phyloP scores from a whole-genome alignment of 208 protist species.

The Hexamita inflata region DNA sequence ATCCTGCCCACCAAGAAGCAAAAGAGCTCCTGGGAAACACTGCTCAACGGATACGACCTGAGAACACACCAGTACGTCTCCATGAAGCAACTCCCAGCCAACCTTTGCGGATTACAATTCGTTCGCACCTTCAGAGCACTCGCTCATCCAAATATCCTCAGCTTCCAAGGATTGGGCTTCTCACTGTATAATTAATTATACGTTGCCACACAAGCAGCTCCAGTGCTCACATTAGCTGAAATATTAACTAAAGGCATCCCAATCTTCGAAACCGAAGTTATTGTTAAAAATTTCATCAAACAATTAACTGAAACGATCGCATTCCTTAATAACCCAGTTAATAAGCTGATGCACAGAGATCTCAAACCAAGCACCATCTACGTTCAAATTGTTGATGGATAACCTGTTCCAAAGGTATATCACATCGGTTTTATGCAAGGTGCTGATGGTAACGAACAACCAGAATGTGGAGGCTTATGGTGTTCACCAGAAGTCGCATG shows the following conservation, averaged over 20 bases:
- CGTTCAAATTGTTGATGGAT: neutral
- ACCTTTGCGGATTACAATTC: slow-evolving; percentile 8
- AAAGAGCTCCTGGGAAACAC: neutral
- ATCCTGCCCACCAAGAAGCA: neutral
- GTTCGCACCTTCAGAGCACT: neutral
- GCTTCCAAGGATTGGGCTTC: neutral
- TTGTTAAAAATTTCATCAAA: neutral
- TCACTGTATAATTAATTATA: slow-evolving; percentile 4
- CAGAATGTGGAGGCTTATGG: neutral
- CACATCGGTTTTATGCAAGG: slow-evolving; percentile 21
- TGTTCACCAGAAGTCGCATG: slow-evolving; percentile 6
- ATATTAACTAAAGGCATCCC: neutral
- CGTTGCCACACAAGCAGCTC: slow-evolving; percentile 3
- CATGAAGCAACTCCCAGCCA: neutral
- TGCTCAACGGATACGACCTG: neutral
- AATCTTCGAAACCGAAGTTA: neutral
- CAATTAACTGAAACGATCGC: neutral
- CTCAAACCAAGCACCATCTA: slow-evolving; percentile 1
- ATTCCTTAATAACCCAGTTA: neutral
- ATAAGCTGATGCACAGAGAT: slow-evolving; percentile 9
- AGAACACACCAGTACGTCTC: neutral
- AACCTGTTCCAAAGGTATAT: slow-evolving; percentile 7
- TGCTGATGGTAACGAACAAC: neutral
- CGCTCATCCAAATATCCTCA: neutral
- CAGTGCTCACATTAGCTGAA: neutral